phyloP scores from a whole-genome alignment of 2,329 filamentous ascomycete genomes.

The Xylaria polymorpha region DNA sequence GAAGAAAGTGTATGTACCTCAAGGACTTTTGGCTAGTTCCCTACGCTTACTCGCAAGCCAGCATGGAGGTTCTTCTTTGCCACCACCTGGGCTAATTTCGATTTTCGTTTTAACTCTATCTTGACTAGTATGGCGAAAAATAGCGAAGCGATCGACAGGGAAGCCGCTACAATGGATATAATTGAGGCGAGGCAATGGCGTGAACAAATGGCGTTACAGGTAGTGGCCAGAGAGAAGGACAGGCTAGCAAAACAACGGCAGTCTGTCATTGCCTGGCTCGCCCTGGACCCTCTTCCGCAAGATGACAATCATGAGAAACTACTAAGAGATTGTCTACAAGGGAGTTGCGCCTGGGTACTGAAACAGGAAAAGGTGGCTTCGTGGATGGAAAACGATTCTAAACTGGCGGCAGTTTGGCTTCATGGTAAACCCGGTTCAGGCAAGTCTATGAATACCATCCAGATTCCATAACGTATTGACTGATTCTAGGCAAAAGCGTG shows the following conservation, averaged over 20 bases:
- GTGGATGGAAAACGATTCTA: conserved; percentile 13
- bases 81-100: conserved; percentile 20
- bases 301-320: conserved; percentile 22
- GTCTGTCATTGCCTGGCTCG: conserved; percentile 20
- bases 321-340: conserved; percentile 17
- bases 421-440: conserved; percentile 27
- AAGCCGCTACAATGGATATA: conserved; percentile 19
- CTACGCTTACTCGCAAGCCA: conserved; percentile 4
- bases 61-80: conserved; percentile 23
- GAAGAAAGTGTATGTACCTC: background rate
- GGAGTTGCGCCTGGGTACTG: conserved; percentile 22
- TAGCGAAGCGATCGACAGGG: conserved; percentile 14
- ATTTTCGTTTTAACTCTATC: conserved; percentile 22
- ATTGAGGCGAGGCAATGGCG: conserved; percentile 22
- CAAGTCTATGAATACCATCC: background rate
- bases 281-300: conserved; percentile 11
- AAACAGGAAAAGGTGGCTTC: conserved; percentile 19
- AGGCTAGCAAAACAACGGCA: background rate
- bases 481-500: conserved; percentile 18
- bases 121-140: conserved; percentile 12
- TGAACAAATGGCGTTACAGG: conserved; percentile 13
- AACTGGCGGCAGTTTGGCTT: conserved; percentile 12
- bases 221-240: conserved; percentile 15
- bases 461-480: conserved; percentile 2
- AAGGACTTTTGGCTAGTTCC: background rate